Base-by-base conservation (phyloP, 257 asterid genomes). In the Marsdenia floribunda region DNA sequence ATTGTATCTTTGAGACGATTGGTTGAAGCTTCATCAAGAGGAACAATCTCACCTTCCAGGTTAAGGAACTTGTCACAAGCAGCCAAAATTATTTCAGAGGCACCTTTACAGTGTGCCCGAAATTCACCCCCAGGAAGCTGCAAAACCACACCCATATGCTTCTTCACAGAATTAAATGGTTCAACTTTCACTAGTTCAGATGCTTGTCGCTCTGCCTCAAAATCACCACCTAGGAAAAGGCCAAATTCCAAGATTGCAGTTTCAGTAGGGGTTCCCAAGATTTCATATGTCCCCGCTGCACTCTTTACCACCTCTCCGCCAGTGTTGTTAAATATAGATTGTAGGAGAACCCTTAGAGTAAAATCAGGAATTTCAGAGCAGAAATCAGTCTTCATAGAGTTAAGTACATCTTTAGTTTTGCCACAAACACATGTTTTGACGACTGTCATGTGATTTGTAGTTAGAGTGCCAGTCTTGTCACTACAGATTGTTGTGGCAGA, bases 401-500 rank as follows among this genome's bases (percentile, higher is more conserved):
- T 79, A 78, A 74, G 76, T 15, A 81, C 81, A 79, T 88, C 95
- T 81, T 79, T 82, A 46, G 70, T 73, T 72, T 86, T 79, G 75
- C 88, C 88, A 42, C 88, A 83, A 73, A 92, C 64, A 82, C 93
- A 90, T 21, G 93, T 83, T 82, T 92, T 92, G 9, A 90, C 97
- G 57, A 92, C 96, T 9, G 96, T 79, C 97, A 90, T 91, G 76
- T 88, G 97, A 80, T 92, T 92, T 26, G 96, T 89, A 5, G 98
- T 92, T 75, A 92, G 84, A 13, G 98, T 93, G 71, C 98, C 98
- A 16, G 98, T 93, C 85, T 93, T 93, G 86, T 93, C 98, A 79
- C 98, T 93, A 68, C 98, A 93, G 61, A 93, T 93, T 72, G 94
- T 89, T 29, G 98, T 93, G 68, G 98, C 89, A 74, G 98, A 93